Conservation (phyloP, 2,329 filamentous ascomycete genomes). For the Aspergillus versicolor region DNA sequence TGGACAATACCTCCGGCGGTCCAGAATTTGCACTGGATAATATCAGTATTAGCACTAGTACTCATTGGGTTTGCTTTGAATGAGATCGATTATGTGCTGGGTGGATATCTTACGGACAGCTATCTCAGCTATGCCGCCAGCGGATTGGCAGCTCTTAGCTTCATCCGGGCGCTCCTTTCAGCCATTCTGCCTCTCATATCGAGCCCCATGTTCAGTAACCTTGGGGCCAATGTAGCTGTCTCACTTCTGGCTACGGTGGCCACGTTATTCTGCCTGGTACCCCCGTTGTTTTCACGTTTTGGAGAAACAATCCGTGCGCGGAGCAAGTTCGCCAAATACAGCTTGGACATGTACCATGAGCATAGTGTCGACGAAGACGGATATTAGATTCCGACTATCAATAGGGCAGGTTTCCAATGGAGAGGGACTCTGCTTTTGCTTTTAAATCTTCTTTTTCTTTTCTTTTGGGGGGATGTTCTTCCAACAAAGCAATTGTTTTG, state of each 20-base stretch:
- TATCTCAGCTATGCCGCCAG: constrained; percentile 46
- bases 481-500: background rate
- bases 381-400: constrained; percentile 13
- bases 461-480: background rate
- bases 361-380: constrained; percentile 27
- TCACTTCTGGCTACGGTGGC: constrained; percentile 41
- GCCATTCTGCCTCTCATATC: constrained; percentile 43
- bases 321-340: constrained; percentile 37
- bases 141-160: constrained; percentile 41
- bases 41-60: constrained; percentile 40
- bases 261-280: constrained; percentile 38
- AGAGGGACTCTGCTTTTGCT: background rate
- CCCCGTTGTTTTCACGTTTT: constrained; percentile 33
- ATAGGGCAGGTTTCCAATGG: background rate
- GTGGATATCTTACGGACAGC: constrained; percentile 45
- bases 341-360: constrained; percentile 26
- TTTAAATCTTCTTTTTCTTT: background rate
- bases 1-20: constrained; percentile 47
- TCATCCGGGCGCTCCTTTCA: constrained; percentile 39
- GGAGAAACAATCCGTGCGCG: constrained; percentile 32
- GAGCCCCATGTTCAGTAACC: constrained; percentile 35
- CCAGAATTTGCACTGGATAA: constrained; percentile 35
- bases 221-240: constrained; percentile 39
- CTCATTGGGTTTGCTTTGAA: constrained; percentile 48
- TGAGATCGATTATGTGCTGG: constrained; percentile 43